phyloP scores from a whole-genome alignment of 352 stramenopile genomes.

The Globisporangium yorkense region DNA sequence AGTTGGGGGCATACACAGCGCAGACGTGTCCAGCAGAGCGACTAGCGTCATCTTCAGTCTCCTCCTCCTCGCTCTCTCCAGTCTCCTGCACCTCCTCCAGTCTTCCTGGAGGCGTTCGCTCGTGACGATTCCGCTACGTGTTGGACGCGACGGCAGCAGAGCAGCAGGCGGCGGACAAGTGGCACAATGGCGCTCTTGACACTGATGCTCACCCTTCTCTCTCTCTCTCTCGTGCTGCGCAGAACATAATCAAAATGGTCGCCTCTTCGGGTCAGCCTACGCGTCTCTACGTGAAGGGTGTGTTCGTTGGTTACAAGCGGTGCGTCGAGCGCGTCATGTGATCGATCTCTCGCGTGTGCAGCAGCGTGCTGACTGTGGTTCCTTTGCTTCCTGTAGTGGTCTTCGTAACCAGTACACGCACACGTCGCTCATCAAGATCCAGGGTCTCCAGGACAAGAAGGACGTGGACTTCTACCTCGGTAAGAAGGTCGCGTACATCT shows the following conservation, averaged over 20 bases:
- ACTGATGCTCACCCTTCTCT: neutral
- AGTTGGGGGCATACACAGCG: neutral
- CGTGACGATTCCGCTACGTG: neutral
- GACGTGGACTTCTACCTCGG: constrained; percentile 99
- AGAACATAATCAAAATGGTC: constrained; percentile 89
- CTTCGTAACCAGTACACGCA: constrained; percentile 97
- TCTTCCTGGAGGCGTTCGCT: neutral
- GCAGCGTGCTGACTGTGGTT: neutral
- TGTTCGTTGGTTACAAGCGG: constrained; percentile 99
- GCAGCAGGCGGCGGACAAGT: neutral
- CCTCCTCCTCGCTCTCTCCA: neutral
- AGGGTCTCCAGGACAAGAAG: constrained; percentile 97
- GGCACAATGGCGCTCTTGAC: neutral
- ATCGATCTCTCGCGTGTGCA: neutral
- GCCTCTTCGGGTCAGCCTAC: constrained; percentile 89
- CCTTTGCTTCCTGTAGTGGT: constrained; percentile 34
- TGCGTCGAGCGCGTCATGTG: constrained; percentile 12
- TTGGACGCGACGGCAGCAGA: neutral
- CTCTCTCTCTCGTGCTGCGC: constrained; percentile 8
- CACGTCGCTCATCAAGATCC: constrained; percentile 99
- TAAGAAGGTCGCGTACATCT: constrained; percentile 99
- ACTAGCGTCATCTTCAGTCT: neutral
- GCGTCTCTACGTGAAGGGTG: constrained; percentile 98
- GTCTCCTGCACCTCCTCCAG: neutral
- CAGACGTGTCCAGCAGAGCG: neutral